Percentiles rank a stretch among this genome's conserved stretches.
These are phyloP conservation scores for Mortierella sp. DNA, from an alignment of 371 early-diverging fungal species.

Conservation along the genomic window DNA sequence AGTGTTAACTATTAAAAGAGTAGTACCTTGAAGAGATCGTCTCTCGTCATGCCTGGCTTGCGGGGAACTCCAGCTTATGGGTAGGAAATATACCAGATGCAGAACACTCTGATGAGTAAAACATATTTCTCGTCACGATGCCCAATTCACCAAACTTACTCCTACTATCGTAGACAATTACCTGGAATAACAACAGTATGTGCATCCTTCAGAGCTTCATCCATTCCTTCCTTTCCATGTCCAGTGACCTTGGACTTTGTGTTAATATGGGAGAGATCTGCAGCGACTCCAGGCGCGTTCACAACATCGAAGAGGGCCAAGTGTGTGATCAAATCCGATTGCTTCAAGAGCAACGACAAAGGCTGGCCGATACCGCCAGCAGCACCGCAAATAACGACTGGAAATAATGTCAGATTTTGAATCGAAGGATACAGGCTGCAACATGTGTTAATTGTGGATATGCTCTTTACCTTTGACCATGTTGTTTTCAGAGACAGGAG, in stretches of 20 bases:
- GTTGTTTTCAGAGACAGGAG: conserved; percentile 20
- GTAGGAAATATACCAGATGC: too few species aligned
- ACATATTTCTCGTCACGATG: too few species aligned
- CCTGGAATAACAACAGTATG: conserved; percentile 95
- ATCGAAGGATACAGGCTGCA: background rate
- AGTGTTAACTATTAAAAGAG: background rate
- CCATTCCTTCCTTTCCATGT: conserved; percentile 76
- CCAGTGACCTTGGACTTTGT: conserved; percentile 80
- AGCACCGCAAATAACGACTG: conserved; percentile 82
- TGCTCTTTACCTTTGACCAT: conserved; percentile 43
- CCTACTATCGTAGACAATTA: background rate
- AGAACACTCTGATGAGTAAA: background rate
- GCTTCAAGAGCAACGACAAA: conserved; percentile 89
- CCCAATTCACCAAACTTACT: too few species aligned
- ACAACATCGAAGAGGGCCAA: conserved; percentile 95
- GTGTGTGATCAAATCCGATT: conserved; percentile 82
- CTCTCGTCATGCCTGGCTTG: conserved; percentile 92
- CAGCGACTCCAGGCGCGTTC: conserved; percentile 97
- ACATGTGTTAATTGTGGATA: background rate
- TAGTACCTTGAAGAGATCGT: conserved; percentile 84
- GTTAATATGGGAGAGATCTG: conserved; percentile 98
- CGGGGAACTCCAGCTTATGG: conserved; percentile 84
- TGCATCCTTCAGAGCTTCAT: conserved; percentile 85
- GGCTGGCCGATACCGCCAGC: conserved; percentile 97
- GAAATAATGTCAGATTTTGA: background rate